A percentile compares a stretch with the other conserved stretches of the same genome.
phyloP scores from a whole-genome alignment of 305 asterid species.

The Plantago coronopus region DNA sequence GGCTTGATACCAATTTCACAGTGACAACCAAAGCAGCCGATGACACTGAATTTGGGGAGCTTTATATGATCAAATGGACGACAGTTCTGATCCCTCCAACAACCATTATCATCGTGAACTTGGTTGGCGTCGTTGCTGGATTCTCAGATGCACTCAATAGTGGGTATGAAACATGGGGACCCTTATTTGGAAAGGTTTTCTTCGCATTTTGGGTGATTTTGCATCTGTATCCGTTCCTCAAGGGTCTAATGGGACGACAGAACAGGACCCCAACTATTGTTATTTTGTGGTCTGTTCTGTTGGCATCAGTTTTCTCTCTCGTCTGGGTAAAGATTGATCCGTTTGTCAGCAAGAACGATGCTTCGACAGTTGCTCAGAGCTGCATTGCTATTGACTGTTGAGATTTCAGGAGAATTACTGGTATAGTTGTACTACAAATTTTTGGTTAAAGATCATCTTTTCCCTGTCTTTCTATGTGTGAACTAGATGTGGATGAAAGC shows the following conservation, averaged over 20 bases:
- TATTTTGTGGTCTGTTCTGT: constrained; percentile 80
- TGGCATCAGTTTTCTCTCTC: constrained; percentile 93
- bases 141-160: constrained; percentile 87
- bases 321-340: constrained; percentile 96
- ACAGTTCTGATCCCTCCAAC: constrained; percentile 95
- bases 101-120: constrained; percentile 64
- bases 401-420: constrained; percentile 2
- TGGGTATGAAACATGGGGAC: constrained; percentile 94
- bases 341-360: constrained; percentile 50
- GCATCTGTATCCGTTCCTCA: constrained; percentile 87
- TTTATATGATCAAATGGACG: constrained; percentile 86
- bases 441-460: constrained; percentile 1
- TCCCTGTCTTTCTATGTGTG: not conserved
- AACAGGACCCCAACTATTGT: constrained; percentile 93
- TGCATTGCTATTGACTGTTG: constrained; percentile 88
- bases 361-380: constrained; percentile 48
- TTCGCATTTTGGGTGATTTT: constrained; percentile 91
- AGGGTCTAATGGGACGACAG: constrained; percentile 93
- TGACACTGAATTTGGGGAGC: constrained; percentile 80
- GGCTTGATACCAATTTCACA: constrained; percentile 87
- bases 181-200: constrained; percentile 84
- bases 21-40: constrained; percentile 84
- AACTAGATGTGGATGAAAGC: not conserved
- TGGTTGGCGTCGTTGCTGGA: constrained; percentile 93
- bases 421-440: not conserved